These are phyloP conservation scores for Flaveria ramosissima DNA, from an alignment of 129 eudicot genomes.

Conservation along the genomic window DNA sequence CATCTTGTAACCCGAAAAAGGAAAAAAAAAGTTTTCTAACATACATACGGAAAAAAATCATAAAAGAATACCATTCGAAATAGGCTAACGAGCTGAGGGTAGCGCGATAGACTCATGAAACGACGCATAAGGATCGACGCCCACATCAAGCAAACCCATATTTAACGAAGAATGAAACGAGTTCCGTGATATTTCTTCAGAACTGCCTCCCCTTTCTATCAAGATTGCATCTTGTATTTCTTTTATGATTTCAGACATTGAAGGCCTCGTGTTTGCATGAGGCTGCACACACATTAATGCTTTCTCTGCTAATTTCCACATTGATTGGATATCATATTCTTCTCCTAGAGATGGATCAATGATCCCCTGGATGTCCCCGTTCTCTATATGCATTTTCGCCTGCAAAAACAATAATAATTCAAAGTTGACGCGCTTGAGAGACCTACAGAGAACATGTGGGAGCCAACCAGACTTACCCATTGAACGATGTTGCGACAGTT, in stretches of 20 bases:
- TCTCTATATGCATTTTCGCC: slow-evolving; percentile 94
- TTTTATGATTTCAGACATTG: slow-evolving; percentile 87
- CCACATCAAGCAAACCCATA: slow-evolving; percentile 69
- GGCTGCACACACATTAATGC: slow-evolving; percentile 91
- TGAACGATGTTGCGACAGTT: slow-evolving; percentile 95
- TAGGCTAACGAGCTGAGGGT: slow-evolving; percentile 8
- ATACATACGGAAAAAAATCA: background rate
- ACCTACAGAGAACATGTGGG: background rate
- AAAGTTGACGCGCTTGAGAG: background rate
- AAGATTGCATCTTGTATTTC: slow-evolving; percentile 91
- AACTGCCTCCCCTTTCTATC: slow-evolving; percentile 78
- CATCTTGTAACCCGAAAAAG: background rate
- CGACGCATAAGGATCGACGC: slow-evolving; percentile 60
- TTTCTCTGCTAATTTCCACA: slow-evolving; percentile 99
- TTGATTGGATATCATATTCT: slow-evolving; percentile 91
- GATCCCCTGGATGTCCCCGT: slow-evolving; percentile 93
- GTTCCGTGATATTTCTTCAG: slow-evolving; percentile 77
- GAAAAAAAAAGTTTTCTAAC: background rate
- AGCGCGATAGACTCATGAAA: slow-evolving; percentile 62
- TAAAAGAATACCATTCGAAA: background rate
- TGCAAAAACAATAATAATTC: slow-evolving; percentile 32
- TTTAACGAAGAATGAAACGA: slow-evolving; percentile 42
- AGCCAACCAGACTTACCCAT: slow-evolving; percentile 62
- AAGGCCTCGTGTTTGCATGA: slow-evolving; percentile 83
- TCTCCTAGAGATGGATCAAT: slow-evolving; percentile 66